phyloP scores from a whole-genome alignment of 371 early-diverging fungal species.

The Aphelidium insulamus region DNA sequence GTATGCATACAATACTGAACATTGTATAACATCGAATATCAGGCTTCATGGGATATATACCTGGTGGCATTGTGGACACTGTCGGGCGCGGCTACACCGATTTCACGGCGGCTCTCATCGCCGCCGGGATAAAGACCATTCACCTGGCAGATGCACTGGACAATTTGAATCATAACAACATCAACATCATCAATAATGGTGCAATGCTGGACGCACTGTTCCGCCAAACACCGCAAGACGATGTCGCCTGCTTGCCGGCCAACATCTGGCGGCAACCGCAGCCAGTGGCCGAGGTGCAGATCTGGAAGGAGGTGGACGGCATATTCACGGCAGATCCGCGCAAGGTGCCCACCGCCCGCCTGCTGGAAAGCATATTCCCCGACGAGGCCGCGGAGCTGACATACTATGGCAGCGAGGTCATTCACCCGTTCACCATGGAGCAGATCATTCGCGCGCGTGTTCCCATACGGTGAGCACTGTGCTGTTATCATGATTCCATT shows the following conservation, averaged over 20 bases:
- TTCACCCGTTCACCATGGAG: conserved; percentile 98
- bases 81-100: conserved; percentile 97
- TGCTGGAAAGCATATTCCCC: conserved; percentile 75
- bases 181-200: no score
- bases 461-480: no score
- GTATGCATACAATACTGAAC: conserved; percentile 6
- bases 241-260: no score
- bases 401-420: conserved; percentile 91
- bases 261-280: no score
- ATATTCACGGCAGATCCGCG: conserved; percentile 98
- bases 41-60: conserved; percentile 88
- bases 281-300: conserved; percentile 74
- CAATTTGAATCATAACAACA: no score
- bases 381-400: conserved; percentile 97
- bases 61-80: conserved; percentile 67
- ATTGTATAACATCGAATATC: background rate
- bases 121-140: no score
- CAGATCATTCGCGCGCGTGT: conserved; percentile 84
- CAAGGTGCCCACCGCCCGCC: conserved; percentile 70
- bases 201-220: no score
- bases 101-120: conserved; percentile 79
- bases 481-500: no score
- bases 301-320: conserved; percentile 98
- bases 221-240: no score
- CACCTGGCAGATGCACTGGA: no score